Conservation (phyloP, 108 stramenopile species). For the Hondaea fermentalgiana region DNA sequence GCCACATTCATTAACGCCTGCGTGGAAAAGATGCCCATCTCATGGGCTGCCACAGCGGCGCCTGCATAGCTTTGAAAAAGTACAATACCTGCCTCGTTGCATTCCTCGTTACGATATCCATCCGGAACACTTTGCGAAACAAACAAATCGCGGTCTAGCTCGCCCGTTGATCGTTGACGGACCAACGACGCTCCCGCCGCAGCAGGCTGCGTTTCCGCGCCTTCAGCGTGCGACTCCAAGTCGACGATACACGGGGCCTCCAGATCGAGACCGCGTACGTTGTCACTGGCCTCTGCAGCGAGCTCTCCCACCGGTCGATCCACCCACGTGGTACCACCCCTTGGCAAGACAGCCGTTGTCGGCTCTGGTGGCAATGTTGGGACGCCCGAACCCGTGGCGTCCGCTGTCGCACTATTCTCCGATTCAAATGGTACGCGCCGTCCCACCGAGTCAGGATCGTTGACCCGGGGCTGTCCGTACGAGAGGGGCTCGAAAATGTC, state of each 20-base stretch:
- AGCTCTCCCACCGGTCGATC: not conserved
- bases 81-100: not conserved
- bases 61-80: slow-evolving; percentile 13
- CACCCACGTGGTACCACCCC: not conserved
- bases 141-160: not conserved
- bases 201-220: not conserved
- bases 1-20: not conserved
- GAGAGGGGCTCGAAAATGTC: not conserved
- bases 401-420: too few relatives aligned
- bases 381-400: too few relatives aligned
- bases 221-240: not conserved
- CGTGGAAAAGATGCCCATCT: not conserved
- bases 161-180: not conserved
- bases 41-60: not conserved
- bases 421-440: too few relatives aligned
- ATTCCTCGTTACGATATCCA: not conserved
- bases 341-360: too few relatives aligned
- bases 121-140: not conserved
- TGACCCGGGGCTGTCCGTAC: not conserved
- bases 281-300: not conserved
- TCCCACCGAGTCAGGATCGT: too few relatives aligned
- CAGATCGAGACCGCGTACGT: not conserved
- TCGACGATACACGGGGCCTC: not conserved
- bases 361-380: too few relatives aligned
- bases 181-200: not conserved